Conservation (phyloP, 1,284 basidiomycete genomes). For the Rhodotorula glutinis region DNA sequence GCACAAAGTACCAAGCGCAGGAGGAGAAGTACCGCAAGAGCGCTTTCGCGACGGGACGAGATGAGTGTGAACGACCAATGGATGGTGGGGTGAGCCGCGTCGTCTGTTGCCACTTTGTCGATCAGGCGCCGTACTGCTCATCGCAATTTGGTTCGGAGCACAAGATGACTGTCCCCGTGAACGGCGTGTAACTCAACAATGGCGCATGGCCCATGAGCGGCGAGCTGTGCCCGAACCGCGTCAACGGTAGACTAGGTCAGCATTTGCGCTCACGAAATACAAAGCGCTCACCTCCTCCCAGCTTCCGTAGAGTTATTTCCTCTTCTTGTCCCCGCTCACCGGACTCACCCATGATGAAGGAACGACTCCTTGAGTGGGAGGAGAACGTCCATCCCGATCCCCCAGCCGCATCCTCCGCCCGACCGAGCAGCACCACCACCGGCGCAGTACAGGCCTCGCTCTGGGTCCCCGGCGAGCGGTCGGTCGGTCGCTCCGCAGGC, state of each 20-base stretch:
- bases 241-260: background rate
- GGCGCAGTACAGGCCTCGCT: background rate
- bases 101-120: background rate
- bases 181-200: constrained; percentile 7
- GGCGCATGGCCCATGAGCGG: background rate
- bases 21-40: background rate
- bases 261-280: no score
- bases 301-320: no score
- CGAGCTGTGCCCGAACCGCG: no score
- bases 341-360: constrained; percentile 7
- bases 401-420: constrained; percentile 7
- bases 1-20: background rate
- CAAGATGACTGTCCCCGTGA: constrained; percentile 15
- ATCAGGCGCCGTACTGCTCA: constrained; percentile 7
- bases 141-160: constrained; percentile 3
- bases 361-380: constrained; percentile 2
- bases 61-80: no score
- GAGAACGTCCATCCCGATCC: constrained; percentile 2
- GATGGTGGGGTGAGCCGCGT: background rate
- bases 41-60: background rate
- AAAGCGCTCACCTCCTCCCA: no score
- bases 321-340: background rate
- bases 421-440: background rate
- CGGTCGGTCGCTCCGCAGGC: background rate
- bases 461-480: background rate